Evolutionary conservation across 306 rosid species (phyloP), one percentile per base, ranked within the genome.

Genomic region (Quercus mongolica): DNA sequence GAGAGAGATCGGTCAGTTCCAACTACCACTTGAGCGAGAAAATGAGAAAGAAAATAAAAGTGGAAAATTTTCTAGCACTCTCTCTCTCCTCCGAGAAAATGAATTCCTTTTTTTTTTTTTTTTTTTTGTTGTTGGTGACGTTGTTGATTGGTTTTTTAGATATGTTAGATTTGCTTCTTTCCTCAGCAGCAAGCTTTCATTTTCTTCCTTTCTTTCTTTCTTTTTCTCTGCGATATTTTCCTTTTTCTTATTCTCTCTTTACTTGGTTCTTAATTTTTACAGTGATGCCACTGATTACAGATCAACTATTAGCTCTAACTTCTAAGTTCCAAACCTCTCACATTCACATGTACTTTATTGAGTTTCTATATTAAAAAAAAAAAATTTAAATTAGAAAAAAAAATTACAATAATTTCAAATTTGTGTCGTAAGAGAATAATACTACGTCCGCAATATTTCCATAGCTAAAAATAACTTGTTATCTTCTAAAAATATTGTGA

Each of bases 111-210:
- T 73, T 57, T 23, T 68, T 25, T 21, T 78, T 64, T 2, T 64
- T 2, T 25, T 64, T 19, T 6, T 31, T 31, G 33, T 31, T 41
- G 44, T 41, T 41, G 46, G 8, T 41, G 46, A 41, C 9, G 46
- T 41, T 8, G 46, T 41, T 2, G 46, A 8, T 41, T 41, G 46
- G 46, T 41, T 41, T 41, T 41, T 41, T 41, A 41, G 46, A 41
- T 41, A 10, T 69, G 69, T 76, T 80, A 69, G 88, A 90, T 86
- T 77, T 82, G 91, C 91, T 84, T 73, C 85, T 80, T 85, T 84
- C 83, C 83, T 85, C 85, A 41, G 31, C 83, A 77, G 79, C 87
- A 80, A 88, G 87, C 87, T 81, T 90, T 82, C 85, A 78, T 74
- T 80, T 83, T 64, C 62, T 18, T 51, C 18, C 1, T 15, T 19